phyloP scores from a whole-genome alignment of 2,329 filamentous ascomycete genomes.

The Balansia obtecta region DNA sequence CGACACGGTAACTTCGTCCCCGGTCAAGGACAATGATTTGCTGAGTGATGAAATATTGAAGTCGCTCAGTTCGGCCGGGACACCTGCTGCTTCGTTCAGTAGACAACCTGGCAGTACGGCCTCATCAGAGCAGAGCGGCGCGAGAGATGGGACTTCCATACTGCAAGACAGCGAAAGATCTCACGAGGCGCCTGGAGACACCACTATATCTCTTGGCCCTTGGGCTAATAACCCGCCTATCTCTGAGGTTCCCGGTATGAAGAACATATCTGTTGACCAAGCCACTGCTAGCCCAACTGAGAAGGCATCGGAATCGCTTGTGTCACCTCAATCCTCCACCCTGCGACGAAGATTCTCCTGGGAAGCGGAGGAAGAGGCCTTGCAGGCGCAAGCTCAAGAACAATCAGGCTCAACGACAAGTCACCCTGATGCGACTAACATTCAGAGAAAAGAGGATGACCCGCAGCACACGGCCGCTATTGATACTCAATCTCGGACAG shows the following conservation, averaged over 20 bases:
- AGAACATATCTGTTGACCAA: neutral
- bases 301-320: slow-evolving; percentile 1
- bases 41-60: slow-evolving; percentile 64
- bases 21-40: slow-evolving; percentile 57
- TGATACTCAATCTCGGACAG: neutral
- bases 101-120: slow-evolving; percentile 8
- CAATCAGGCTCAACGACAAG: neutral
- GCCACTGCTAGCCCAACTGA: neutral
- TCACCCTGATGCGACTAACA: neutral
- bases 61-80: slow-evolving; percentile 43
- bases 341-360: slow-evolving; percentile 24
- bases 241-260: neutral
- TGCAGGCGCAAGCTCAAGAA: slow-evolving; percentile 6
- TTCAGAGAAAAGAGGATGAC: neutral
- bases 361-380: slow-evolving; percentile 23
- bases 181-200: slow-evolving; percentile 33
- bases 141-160: slow-evolving; percentile 49
- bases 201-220: neutral
- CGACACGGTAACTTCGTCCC: slow-evolving; percentile 37
- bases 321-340: slow-evolving; percentile 3
- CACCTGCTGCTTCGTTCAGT: slow-evolving; percentile 7
- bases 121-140: slow-evolving; percentile 9
- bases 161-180: slow-evolving; percentile 54
- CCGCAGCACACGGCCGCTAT: neutral
- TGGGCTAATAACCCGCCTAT: neutral